Evolutionary conservation across 2,329 filamentous ascomycete genomes (phyloP).

Genomic region (Cryphonectria nitschkei): DNA sequence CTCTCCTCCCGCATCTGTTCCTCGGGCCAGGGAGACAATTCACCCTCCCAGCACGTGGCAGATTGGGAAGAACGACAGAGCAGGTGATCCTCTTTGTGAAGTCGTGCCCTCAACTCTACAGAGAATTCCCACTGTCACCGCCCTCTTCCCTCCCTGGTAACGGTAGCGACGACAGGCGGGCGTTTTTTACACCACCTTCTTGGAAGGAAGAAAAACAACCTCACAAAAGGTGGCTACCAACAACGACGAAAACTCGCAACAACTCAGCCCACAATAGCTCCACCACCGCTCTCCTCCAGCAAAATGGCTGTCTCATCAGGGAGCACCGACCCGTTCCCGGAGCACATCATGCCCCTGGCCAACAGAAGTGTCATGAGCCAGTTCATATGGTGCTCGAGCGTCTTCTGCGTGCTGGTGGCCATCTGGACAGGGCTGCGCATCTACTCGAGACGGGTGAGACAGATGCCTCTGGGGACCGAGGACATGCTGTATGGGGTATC

Average conservation of each 20-base stretch:
- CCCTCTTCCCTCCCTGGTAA: not conserved
- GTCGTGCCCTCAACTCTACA: not conserved
- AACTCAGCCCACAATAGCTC: not conserved
- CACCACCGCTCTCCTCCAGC: not conserved
- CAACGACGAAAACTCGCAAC: not conserved
- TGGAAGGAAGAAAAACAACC: too few relatives aligned
- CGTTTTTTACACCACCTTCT: not conserved
- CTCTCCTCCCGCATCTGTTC: not conserved
- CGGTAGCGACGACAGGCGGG: not conserved
- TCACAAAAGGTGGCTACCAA: too few relatives aligned
- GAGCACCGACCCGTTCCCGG: constrained; percentile 4
- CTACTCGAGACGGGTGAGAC: constrained; percentile 18
- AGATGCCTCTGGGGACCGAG: constrained; percentile 13
- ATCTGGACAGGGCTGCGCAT: constrained; percentile 23
- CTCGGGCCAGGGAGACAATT: not conserved
- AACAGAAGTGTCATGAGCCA: constrained; percentile 6
- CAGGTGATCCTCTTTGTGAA: not conserved
- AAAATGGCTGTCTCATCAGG: not conserved
- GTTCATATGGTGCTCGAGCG: constrained; percentile 21
- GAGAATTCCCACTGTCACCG: not conserved
- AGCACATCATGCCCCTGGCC: constrained; percentile 17
- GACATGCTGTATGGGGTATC: constrained; percentile 18
- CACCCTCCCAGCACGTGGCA: not conserved
- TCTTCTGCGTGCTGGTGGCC: constrained; percentile 16
- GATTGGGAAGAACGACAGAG: not conserved